phyloP scores from a whole-genome alignment of 352 stramenopile species.

The Thalassiosira livingstoniorum region DNA sequence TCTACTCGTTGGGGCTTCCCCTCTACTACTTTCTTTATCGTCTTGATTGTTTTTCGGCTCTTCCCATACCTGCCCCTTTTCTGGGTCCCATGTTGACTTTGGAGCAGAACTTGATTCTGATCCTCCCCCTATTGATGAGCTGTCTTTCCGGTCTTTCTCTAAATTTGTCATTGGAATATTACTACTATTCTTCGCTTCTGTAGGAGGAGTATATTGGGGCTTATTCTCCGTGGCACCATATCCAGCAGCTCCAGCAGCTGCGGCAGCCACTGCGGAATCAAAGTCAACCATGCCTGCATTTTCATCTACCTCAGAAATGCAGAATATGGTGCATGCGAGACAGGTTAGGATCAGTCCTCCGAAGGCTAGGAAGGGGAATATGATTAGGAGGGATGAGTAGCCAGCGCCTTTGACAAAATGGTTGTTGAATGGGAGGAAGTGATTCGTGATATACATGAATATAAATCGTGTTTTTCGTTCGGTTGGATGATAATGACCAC shows the following conservation, averaged over 20 bases:
- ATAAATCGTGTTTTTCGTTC: too few relatives aligned
- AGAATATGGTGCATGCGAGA: conserved; percentile 82
- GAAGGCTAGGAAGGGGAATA: conserved; percentile 78
- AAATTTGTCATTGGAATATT: too few relatives aligned
- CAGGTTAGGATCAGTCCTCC: conserved; percentile 73
- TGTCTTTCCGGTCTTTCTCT: too few relatives aligned
- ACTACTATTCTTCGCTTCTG: too few relatives aligned
- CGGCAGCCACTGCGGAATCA: conserved; percentile 59
- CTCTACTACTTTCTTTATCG: too few relatives aligned
- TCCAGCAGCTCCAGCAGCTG: conserved; percentile 19
- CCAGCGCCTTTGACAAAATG: conserved; percentile 38
- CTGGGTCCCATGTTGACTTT: conserved; percentile 58
- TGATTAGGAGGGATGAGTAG: conserved; percentile 79
- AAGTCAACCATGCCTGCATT: conserved; percentile 70
- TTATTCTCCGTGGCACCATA: conserved; percentile 35
- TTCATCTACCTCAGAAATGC: conserved; percentile 77
- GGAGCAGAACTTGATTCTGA: too few relatives aligned
- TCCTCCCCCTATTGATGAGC: too few relatives aligned
- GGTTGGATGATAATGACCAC: too few relatives aligned
- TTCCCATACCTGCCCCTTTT: conserved; percentile 56
- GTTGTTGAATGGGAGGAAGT: conserved; percentile 7
- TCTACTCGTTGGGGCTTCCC: conserved; percentile 8
- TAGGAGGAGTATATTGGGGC: too few relatives aligned
- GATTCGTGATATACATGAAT: too few relatives aligned
- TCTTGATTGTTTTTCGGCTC: conserved; percentile 2